Percentiles rank a stretch among this genome's conserved stretches.
phyloP scores from a whole-genome alignment of 2,329 filamentous ascomycete genomes.

The Aspergillus thermomutatus region DNA sequence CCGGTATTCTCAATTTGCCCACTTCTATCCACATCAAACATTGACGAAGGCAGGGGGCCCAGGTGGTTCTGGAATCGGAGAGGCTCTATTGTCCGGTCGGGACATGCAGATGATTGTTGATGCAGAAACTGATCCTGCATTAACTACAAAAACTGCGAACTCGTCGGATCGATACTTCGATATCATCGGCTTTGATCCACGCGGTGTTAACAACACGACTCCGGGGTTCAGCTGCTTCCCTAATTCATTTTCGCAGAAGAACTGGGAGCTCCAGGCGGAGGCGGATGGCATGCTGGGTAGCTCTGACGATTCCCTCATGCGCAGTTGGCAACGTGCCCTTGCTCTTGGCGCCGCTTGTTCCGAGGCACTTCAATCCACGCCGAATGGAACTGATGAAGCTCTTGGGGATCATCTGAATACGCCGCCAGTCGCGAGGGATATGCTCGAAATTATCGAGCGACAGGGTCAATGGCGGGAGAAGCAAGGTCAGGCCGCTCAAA shows the following conservation, averaged over 20 bases:
- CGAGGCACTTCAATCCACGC: slow-evolving; percentile 15
- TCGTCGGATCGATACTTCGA: slow-evolving; percentile 33
- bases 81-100: slow-evolving; percentile 30
- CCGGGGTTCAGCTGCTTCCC: slow-evolving; percentile 42
- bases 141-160: neutral
- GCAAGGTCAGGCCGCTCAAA: slow-evolving; percentile 25
- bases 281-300: slow-evolving; percentile 37
- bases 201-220: slow-evolving; percentile 42
- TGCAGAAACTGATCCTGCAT: slow-evolving; percentile 23
- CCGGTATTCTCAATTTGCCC: slow-evolving; percentile 24
- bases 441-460: slow-evolving; percentile 36
- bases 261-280: slow-evolving; percentile 34
- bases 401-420: slow-evolving; percentile 35
- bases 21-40: neutral
- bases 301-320: slow-evolving; percentile 23
- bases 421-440: slow-evolving; percentile 31
- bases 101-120: slow-evolving; percentile 39
- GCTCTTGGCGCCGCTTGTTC: slow-evolving; percentile 35
- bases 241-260: slow-evolving; percentile 22
- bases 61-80: slow-evolving; percentile 41
- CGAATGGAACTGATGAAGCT: slow-evolving; percentile 17
- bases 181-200: slow-evolving; percentile 45
- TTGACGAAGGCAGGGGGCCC: slow-evolving; percentile 35
- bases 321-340: slow-evolving; percentile 31
- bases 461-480: slow-evolving; percentile 39